phyloP scores from a whole-genome alignment of 208 protist species.

The Crithidia bombi region DNA sequence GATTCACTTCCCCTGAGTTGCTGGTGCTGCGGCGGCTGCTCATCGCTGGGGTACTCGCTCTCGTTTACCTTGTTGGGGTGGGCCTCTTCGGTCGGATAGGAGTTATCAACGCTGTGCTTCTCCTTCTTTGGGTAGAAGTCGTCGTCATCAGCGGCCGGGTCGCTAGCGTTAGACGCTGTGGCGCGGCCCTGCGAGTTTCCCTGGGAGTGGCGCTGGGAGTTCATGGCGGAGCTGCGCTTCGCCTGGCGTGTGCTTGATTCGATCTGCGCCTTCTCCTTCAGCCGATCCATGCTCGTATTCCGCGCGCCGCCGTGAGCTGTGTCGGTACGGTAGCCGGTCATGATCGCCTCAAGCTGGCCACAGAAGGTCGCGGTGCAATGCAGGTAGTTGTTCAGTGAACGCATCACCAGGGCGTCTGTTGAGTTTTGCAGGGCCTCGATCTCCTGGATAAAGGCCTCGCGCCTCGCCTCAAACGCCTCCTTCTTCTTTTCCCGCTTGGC shows the following conservation, averaged over 20 bases:
- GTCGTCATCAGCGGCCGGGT: constrained; percentile 9
- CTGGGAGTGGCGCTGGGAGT: constrained; percentile 2
- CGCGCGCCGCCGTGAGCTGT: constrained; percentile 6
- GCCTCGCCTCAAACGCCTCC: constrained; percentile 39
- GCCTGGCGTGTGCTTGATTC: constrained; percentile 32
- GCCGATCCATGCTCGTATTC: constrained; percentile 30
- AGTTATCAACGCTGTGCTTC: constrained; percentile 3
- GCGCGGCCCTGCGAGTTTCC: not conserved
- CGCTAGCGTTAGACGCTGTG: not conserved
- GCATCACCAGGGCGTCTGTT: constrained; percentile 28
- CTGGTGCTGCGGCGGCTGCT: not conserved
- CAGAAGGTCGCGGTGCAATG: constrained; percentile 50
- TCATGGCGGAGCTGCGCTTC: not conserved
- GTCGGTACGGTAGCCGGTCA: constrained; percentile 58
- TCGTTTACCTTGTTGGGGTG: not conserved
- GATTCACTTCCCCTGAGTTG: not conserved
- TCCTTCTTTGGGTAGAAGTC: constrained; percentile 24
- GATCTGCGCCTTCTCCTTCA: constrained; percentile 35
- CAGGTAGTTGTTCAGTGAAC: constrained; percentile 62
- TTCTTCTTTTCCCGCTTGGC: constrained; percentile 53
- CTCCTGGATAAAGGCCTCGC: constrained; percentile 35
- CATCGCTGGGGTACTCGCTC: constrained; percentile 1
- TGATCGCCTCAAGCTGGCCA: constrained; percentile 51
- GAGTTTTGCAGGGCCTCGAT: constrained; percentile 36
- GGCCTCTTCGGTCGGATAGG: constrained; percentile 2